Evolutionary conservation across 257 asterid genomes (phyloP), one percentile per base, ranked within the genome.

Genomic region (Fraxinus americana): DNA sequence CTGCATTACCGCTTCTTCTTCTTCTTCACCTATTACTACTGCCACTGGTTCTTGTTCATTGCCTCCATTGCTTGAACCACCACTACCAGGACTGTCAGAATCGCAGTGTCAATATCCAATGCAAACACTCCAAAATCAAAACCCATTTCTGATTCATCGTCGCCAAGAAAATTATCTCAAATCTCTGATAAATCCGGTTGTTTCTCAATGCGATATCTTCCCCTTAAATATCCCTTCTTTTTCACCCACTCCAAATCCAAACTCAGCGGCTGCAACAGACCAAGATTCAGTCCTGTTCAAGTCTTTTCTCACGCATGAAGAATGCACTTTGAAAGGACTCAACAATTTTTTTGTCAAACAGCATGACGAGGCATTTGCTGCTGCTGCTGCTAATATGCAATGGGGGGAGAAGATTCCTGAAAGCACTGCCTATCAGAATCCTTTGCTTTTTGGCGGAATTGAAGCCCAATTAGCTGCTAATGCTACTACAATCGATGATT

Each of bases 61-160:
- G 69, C 89, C 90, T 21, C 88, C 92, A 67, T 72, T 87, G 77
- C 89, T 86, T 32, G 91, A 89, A 25, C 84, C 16, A 41, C 16
- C 89, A 38, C 79, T 23, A 36, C 48, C 77, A 23, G 12, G 80
- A 66, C 70, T 74, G 8, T 5, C 38, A 4, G 73, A 78, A 63
- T 34, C 82, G 52, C 85, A 80, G 29, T 67, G 75, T 71, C 88
- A 78, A 67, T 71, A 71, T 19, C 41, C 78, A 32, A 13, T 86
- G 2, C 54, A 85, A 57, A 79, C 72, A 68, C 84, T 65, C 73
- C 85, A 77, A 72, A 83, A 63, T 8, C 79, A 61, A 69, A 78
- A 80, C 86, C 80, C 82, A 41, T 84, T 80, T 27, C 77, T 50
- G 21, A 35, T 78, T 6, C 63, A 80, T 50, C 67, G 45, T 25